Percentiles rank a stretch among this genome's conserved stretches.
Evolutionary conservation across 345 rosid species (phyloP).

Genomic region (Anacardium occidentale): DNA sequence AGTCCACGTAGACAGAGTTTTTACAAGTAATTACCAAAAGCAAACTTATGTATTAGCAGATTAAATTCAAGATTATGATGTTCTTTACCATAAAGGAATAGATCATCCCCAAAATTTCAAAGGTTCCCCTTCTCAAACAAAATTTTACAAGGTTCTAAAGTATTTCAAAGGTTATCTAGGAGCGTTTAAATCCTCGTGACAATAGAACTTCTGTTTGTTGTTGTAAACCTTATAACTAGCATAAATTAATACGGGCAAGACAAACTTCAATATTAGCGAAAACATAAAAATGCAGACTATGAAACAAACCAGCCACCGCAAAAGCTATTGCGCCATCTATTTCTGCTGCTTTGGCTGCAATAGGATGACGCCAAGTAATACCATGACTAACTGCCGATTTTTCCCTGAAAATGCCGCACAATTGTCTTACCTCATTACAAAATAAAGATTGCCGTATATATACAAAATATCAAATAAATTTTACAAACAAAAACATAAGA

Average conservation of each 20-base stretch:
- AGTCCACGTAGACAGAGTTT: conserved; percentile 10
- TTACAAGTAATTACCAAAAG: not conserved
- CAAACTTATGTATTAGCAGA: not conserved
- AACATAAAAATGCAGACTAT: too few species aligned
- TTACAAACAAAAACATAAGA: not conserved
- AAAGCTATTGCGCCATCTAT: conserved; percentile 77
- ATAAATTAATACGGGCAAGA: too few species aligned
- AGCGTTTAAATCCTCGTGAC: not conserved
- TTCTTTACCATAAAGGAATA: not conserved
- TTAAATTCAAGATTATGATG: not conserved
- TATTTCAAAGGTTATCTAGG: too few species aligned
- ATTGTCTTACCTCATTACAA: not conserved
- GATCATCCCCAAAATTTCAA: not conserved
- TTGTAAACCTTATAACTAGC: not conserved
- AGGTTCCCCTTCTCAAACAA: too few species aligned
- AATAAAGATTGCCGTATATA: not conserved
- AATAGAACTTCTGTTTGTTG: too few species aligned
- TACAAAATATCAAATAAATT: not conserved
- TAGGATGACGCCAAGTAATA: conserved; percentile 74
- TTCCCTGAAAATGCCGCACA: conserved; percentile 44
- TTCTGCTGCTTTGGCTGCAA: conserved; percentile 51
- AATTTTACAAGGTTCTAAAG: not conserved
- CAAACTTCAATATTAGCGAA: too few species aligned
- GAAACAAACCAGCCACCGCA: conserved; percentile 65
- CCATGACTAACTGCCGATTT: conserved; percentile 82